These are phyloP conservation scores for Apiotrichum siamense DNA, from an alignment of 1,284 basidiomycete species.

Conservation along the genomic window DNA sequence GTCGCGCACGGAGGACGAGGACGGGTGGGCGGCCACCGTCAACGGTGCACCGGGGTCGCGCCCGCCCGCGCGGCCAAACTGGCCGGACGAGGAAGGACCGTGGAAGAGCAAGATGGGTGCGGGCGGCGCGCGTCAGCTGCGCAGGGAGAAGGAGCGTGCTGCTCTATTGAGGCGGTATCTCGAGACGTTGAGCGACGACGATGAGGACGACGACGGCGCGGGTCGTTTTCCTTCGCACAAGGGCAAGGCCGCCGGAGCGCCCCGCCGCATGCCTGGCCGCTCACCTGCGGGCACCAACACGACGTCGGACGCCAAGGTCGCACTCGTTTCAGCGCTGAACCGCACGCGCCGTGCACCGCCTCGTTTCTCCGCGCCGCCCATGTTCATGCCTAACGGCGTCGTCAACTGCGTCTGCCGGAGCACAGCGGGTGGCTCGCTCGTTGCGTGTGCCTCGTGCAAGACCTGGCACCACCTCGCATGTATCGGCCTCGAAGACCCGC, in stretches of 20 bases:
- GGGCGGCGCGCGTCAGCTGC: conserved; percentile 21
- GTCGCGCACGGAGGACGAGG: conserved; percentile 25
- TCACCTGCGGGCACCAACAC: not conserved
- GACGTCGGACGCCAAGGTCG: conserved; percentile 15
- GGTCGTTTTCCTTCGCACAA: conserved; percentile 5
- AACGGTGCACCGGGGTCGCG: conserved; percentile 18
- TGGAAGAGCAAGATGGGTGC: conserved; percentile 32
- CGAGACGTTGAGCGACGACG: conserved; percentile 37
- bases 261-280: not conserved
- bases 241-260: not conserved
- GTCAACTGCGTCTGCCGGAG: conserved; percentile 35
- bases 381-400: conserved; percentile 20
- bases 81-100: conserved; percentile 38
- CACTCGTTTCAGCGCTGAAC: conserved; percentile 8
- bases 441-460: conserved; percentile 34
- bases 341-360: not conserved
- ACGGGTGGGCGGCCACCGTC: conserved; percentile 26
- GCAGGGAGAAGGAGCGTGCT: conserved; percentile 31
- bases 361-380: not conserved
- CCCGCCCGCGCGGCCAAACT: conserved; percentile 25
- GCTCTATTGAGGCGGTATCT: conserved; percentile 34
- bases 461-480: conserved; percentile 41
- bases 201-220: conserved; percentile 12
- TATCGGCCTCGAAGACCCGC: conserved; percentile 29
- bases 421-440: conserved; percentile 23